Evolutionary conservation across 1,284 basidiomycete species (phyloP).

Genomic region (Volvariella surrecta): DNA sequence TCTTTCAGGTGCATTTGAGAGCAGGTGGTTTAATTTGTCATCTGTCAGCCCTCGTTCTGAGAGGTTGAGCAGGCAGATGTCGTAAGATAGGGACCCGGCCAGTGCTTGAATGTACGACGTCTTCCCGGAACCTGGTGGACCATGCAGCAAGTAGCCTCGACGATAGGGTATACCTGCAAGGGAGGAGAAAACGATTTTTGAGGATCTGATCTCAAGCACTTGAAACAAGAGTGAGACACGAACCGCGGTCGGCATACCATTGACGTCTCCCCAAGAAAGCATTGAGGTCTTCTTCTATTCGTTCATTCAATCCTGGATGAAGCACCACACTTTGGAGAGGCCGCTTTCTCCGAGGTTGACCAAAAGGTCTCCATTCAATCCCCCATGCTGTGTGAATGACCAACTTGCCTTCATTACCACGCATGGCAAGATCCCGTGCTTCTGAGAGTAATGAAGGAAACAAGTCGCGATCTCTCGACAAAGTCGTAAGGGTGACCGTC

Average conservation of each 20-base stretch:
- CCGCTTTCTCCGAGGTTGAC: conserved; percentile 83
- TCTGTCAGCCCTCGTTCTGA: conserved; percentile 96
- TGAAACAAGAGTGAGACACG: conserved; percentile 15
- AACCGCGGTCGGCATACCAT: conserved; percentile 97
- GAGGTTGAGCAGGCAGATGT: conserved; percentile 94
- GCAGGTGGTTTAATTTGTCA: conserved; percentile 91
- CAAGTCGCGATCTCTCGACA: conserved; percentile 77
- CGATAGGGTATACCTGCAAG: conserved; percentile 89
- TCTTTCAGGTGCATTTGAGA: conserved; percentile 90
- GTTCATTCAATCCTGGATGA: conserved; percentile 70
- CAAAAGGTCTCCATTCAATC: conserved; percentile 94
- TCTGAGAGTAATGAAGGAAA: conserved; percentile 82
- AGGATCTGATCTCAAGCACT: conserved; percentile 4
- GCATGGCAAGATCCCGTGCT: conserved; percentile 83
- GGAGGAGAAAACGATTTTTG: conserved; percentile 2
- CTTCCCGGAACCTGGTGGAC: conserved; percentile 97
- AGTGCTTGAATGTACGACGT: conserved; percentile 98
- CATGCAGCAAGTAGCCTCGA: conserved; percentile 90
- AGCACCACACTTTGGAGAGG: conserved; percentile 91
- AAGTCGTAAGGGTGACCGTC: conserved; percentile 90
- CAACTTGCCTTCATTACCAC: conserved; percentile 87
- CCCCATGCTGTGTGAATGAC: conserved; percentile 97
- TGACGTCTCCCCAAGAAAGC: conserved; percentile 78
- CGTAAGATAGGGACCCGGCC: conserved; percentile 87
- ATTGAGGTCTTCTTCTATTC: conserved; percentile 73